A percentile compares a stretch with the other conserved stretches of the same genome.
These are phyloP conservation scores for Cordyceps javanica DNA, from an alignment of 2,329 filamentous ascomycete genomes.

Conservation along the genomic window DNA sequence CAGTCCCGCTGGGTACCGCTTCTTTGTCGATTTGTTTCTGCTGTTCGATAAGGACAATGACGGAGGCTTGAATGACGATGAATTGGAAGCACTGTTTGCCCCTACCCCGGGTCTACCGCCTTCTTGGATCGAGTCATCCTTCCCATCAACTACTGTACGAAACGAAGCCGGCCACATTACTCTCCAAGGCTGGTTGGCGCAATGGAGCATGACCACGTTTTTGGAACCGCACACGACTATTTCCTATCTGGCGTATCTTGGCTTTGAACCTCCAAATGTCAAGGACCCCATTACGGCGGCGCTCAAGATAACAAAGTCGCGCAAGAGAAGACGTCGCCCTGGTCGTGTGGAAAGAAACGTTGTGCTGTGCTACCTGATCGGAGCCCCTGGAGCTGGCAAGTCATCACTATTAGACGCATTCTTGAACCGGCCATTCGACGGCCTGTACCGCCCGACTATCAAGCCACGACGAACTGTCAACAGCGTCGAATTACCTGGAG, in stretches of 20 bases:
- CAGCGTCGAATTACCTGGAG: conserved; percentile 89
- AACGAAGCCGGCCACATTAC: conserved; percentile 96
- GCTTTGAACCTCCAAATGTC: conserved; percentile 77
- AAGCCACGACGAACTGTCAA: conserved; percentile 92
- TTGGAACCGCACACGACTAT: conserved; percentile 91
- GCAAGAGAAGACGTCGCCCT: conserved; percentile 75
- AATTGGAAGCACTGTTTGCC: conserved; percentile 81
- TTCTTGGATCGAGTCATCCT: conserved; percentile 83
- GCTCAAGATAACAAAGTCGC: conserved; percentile 85
- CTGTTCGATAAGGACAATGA: conserved; percentile 97
- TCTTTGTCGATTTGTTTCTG: conserved; percentile 94
- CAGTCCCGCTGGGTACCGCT: conserved; percentile 88
- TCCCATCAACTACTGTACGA: conserved; percentile 87
- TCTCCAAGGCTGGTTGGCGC: conserved; percentile 93
- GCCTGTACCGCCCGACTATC: conserved; percentile 86
- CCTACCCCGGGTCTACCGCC: conserved; percentile 84
- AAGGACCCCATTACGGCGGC: conserved; percentile 74
- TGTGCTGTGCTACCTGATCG: conserved; percentile 86
- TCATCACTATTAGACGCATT: conserved; percentile 88
- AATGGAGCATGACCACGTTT: conserved; percentile 99
- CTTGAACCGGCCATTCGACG: conserved; percentile 78
- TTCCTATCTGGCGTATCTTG: conserved; percentile 92
- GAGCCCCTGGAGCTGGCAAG: conserved; percentile 81
- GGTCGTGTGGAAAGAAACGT: conserved; percentile 91
- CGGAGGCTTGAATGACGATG: conserved; percentile 80